Evolutionary conservation across 2,329 filamentous ascomycete genomes (phyloP).

Genomic region (Xylaria sp.): DNA sequence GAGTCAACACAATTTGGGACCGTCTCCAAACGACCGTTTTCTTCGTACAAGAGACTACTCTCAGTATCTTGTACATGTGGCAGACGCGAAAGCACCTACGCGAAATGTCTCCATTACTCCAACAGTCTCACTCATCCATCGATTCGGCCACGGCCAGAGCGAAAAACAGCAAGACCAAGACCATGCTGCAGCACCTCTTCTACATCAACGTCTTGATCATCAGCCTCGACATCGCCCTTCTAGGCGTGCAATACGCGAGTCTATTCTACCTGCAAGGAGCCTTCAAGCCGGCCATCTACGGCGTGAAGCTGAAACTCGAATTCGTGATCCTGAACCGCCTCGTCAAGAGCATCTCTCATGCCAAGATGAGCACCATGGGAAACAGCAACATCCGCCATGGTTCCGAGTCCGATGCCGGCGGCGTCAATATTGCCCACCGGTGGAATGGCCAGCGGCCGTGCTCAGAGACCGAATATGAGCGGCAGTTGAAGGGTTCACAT

Average conservation of each 20-base stretch:
- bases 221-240: slow-evolving; percentile 51
- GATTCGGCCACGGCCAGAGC: slow-evolving; percentile 25
- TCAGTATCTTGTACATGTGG: slow-evolving; percentile 48
- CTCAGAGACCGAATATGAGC: slow-evolving; percentile 24
- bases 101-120: slow-evolving; percentile 30
- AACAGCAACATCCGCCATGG: slow-evolving; percentile 33
- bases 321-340: slow-evolving; percentile 50
- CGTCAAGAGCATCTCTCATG: slow-evolving; percentile 42
- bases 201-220: slow-evolving; percentile 53
- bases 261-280: slow-evolving; percentile 51
- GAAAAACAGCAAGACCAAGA: slow-evolving; percentile 31
- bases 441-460: slow-evolving; percentile 25
- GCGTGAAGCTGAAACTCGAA: slow-evolving; percentile 51
- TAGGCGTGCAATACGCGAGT: slow-evolving; percentile 52
- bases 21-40: slow-evolving; percentile 48
- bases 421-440: slow-evolving; percentile 15
- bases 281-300: slow-evolving; percentile 50
- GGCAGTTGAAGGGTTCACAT: slow-evolving; percentile 31
- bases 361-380: slow-evolving; percentile 22
- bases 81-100: slow-evolving; percentile 43
- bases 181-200: slow-evolving; percentile 50
- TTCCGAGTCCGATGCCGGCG: slow-evolving; percentile 24
- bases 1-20: slow-evolving; percentile 46
- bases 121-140: slow-evolving; percentile 23
- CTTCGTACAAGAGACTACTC: slow-evolving; percentile 48